Base-by-base conservation (phyloP, 805 yeast species). In the Yamadazyma phyllophila region DNA sequence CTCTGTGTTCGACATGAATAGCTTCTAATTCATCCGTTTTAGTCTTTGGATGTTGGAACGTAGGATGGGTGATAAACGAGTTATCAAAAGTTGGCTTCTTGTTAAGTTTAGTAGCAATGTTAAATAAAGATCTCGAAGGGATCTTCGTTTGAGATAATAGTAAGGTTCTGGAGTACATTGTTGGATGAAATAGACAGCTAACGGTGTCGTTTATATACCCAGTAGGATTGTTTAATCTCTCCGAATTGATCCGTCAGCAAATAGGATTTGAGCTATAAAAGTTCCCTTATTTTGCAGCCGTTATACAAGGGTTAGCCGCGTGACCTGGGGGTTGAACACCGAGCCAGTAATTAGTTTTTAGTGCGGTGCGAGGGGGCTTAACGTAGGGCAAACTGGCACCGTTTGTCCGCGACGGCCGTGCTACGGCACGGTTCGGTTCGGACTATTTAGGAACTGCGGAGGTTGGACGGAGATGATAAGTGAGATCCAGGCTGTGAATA, bases 1-100 rank as follows among this genome's bases (percentile, higher is more conserved):
- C 58, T 31, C 85, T 63, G 60, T 84, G 90, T 31, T 76, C 78
- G 42, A 66, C 67, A 35, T 63, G 56, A 26, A 84, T 75, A 6
- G 46, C 37, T 24, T 63, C 63, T 43, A 73, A 62, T 20, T 69
- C 69, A 27, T 55, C 61, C 27, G 50, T 52, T 5, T 63, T 43
- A 51, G 62, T 67, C 26, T 41, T 17, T 11, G 71, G 72, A 48
- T 70, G 76, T 1, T 65, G 62, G 47, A 70, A 71, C 24, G 65
- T 47, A 0, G 74, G 73, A 44, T 70, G 73, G 10, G 75, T 67
- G 30, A 71, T 63, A 50, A 64, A 69, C 32, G 60, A 43, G 35
- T 51, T 57, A 50, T 71, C 76, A 46, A 46, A 46, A 2, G 32
- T 44, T 4, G 50, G 51, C 32, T 60, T 63, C 11, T 49, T 37